Conservation (phyloP, 1,284 basidiomycete species). For the Malassezia globosa region DNA sequence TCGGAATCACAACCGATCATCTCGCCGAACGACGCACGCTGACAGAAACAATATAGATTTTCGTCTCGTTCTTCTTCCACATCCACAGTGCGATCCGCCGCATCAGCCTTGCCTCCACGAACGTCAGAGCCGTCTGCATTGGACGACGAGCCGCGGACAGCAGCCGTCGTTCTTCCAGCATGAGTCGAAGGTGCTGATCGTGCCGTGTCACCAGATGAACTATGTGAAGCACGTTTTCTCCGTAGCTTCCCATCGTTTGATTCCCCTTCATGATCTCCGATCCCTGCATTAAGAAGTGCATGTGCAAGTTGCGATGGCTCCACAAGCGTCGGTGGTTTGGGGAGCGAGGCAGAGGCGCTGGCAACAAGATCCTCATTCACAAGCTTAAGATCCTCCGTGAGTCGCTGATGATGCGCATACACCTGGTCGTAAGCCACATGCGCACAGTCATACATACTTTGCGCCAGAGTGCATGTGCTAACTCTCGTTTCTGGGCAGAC, state of each 20-base stretch:
- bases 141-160: background rate
- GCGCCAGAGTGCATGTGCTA: slow-evolving; percentile 33
- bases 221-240: background rate
- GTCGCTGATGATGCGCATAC: slow-evolving; percentile 26
- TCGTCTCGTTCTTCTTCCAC: slow-evolving; percentile 34
- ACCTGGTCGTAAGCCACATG: too few relatives aligned
- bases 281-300: slow-evolving; percentile 24
- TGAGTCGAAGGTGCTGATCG: background rate
- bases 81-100: background rate
- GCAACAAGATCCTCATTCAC: slow-evolving; percentile 35
- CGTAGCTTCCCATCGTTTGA: background rate
- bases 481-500: slow-evolving; percentile 31
- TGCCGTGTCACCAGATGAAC: background rate
- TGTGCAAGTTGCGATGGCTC: slow-evolving; percentile 17
- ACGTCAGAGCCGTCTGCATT: background rate
- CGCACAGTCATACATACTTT: too few relatives aligned
- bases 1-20: slow-evolving; percentile 39
- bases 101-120: background rate
- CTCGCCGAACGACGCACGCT: slow-evolving; percentile 43
- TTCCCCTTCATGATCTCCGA: slow-evolving; percentile 20
- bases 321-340: slow-evolving; percentile 18
- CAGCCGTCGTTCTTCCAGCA: background rate
- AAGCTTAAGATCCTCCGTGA: slow-evolving; percentile 29
- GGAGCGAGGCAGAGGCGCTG: slow-evolving; percentile 22
- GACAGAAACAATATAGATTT: slow-evolving; percentile 44